Percentiles rank a stretch among this genome's conserved stretches.
Evolutionary conservation across 306 rosid genomes (phyloP).

Genomic region (Castanopsis chinensis): DNA sequence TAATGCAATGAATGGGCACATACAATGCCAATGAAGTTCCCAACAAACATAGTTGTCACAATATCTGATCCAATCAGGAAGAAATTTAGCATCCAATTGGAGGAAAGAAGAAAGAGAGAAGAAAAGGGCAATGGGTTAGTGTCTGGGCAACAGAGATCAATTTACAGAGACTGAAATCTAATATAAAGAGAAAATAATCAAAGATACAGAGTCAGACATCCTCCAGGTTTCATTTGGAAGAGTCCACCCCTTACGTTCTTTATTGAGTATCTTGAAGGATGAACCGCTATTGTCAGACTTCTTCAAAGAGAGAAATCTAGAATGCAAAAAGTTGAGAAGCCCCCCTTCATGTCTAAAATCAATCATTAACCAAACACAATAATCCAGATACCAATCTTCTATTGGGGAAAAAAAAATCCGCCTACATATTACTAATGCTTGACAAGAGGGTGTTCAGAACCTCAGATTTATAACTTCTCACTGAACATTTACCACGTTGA

Average conservation of each 20-base stretch:
- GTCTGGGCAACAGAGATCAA: background rate
- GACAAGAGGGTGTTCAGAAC: background rate
- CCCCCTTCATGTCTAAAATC: constrained; percentile 91
- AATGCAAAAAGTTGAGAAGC: constrained; percentile 61
- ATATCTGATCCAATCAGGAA: constrained; percentile 53
- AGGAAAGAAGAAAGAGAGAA: background rate
- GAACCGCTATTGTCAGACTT: constrained; percentile 34
- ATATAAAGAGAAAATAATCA: background rate
- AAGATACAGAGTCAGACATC: too few species aligned
- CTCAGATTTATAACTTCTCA: background rate
- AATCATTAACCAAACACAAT: constrained; percentile 24
- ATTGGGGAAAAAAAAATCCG: background rate
- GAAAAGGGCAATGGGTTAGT: background rate
- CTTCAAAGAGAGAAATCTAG: constrained; percentile 52
- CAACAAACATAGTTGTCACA: constrained; percentile 83
- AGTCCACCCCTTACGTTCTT: constrained; percentile 53
- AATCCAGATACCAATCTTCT: constrained; percentile 18
- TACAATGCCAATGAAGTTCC: constrained; percentile 87
- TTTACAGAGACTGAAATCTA: background rate
- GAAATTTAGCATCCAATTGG: constrained; percentile 21
- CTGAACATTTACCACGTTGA: background rate
- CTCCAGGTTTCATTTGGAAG: constrained; percentile 5
- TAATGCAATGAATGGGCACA: constrained; percentile 95
- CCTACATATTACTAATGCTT: background rate
- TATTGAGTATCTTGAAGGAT: constrained; percentile 56